Base-by-base conservation (phyloP, 2,329 filamentous ascomycete species). In the Pseudocercospora fuligena region DNA sequence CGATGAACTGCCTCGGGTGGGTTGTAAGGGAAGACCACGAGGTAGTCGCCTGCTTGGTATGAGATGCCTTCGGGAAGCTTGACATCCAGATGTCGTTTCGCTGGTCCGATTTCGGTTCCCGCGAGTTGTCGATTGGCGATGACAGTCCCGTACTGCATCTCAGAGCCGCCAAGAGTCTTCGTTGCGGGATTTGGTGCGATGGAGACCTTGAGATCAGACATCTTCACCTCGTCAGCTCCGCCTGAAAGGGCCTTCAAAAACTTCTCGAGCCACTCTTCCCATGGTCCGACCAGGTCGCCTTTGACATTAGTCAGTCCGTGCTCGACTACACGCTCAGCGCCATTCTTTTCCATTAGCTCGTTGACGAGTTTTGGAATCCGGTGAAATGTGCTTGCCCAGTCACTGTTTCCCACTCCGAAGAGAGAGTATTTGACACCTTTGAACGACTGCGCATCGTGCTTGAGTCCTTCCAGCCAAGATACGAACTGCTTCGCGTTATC, bases 11-110 rank as follows among this genome's bases (percentile, higher is more conserved):
- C 87, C 25, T 83, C 78, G 56, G 83, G 83, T 1, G 87, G 86
- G 76, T 80, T 0, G 90, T 29, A 47, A 5, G 65, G 91, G 29
- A 66, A 64, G 5, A 72, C 62, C 1, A 66, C 69, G 5, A 72
- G 61, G 19, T 73, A 72, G 60, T 72, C 70, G 6, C 92, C 92
- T 1, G 89, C 86, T 40, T 86, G 84, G 77, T 93, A 94, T 0
- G 83, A 84, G 80, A 87, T 78, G 11, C 76, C 79, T 0, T 77
- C 77, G 0, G 81, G 80, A 2, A 82, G 70, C 47, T 78, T 76
- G 60, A 83, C 76, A 59, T 82, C 79, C 23, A 82, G 78, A 65
- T 82, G 78, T 31, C 86, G 85, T 80, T 92, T 92, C 40, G 80
- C 80, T 0, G 86, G 81, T 19, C 82, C 83, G 0, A 80, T 82